Evolutionary conservation across 2,329 filamentous ascomycete species (phyloP).

Genomic region (Zalaria sp.): DNA sequence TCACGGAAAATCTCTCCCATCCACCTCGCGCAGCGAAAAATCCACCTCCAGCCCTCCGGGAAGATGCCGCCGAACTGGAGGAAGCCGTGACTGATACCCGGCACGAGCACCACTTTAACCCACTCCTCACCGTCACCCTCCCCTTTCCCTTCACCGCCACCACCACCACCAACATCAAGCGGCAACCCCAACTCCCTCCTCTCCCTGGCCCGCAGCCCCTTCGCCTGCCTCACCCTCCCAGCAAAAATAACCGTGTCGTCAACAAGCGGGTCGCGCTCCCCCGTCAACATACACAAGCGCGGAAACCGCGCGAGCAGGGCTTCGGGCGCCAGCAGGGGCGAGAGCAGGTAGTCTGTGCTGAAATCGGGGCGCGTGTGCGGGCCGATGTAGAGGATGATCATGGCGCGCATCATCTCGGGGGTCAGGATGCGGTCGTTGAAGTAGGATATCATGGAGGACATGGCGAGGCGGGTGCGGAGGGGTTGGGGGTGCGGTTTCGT

Average conservation of each 20-base stretch:
- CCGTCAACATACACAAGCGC: conserved; percentile 86
- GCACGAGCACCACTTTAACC: conserved; percentile 71
- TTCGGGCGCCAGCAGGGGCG: conserved; percentile 80
- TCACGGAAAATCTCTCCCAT: conserved; percentile 61
- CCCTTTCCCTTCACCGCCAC: conserved; percentile 35
- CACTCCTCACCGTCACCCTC: conserved; percentile 46
- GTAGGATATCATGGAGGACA: conserved; percentile 95
- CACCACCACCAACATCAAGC: conserved; percentile 48
- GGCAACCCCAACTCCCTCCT: conserved; percentile 41
- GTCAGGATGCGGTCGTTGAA: conserved; percentile 91
- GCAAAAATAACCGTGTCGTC: conserved; percentile 97
- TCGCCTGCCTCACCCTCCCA: conserved; percentile 71
- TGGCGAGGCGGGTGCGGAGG: conserved; percentile 75
- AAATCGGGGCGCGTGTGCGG: conserved; percentile 90
- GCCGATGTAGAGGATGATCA: conserved; percentile 96
- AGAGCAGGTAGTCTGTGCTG: conserved; percentile 76
- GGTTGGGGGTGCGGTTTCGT: conserved; percentile 26
- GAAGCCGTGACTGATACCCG: conserved; percentile 86
- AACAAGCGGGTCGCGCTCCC: conserved; percentile 86
- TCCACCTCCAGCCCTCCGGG: conserved; percentile 78
- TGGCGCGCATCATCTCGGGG: conserved; percentile 96
- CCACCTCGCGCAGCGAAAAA: conserved; percentile 67
- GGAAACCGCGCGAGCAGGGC: conserved; percentile 73
- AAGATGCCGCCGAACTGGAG: conserved; percentile 81
- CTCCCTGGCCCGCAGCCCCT: conserved; percentile 41